Evolutionary conservation across 1,139 yeast species (phyloP).

Genomic region (Kodamaea alishanica): DNA sequence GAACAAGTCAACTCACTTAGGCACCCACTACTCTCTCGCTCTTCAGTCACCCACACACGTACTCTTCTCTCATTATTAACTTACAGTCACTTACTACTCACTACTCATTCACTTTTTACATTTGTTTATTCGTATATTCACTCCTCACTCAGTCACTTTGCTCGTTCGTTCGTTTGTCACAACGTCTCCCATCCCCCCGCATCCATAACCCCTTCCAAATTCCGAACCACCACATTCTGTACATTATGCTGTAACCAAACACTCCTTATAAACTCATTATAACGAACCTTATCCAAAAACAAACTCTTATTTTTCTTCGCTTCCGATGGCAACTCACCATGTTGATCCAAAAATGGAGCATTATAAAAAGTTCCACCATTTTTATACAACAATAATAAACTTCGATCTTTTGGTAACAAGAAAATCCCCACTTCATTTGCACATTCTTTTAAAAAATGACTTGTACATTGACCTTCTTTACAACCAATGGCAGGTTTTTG

Average conservation of each 20-base stretch:
- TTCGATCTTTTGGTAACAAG: constrained; percentile 69
- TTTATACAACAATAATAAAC: constrained; percentile 62
- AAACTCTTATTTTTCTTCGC: constrained; percentile 71
- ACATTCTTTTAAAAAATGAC: constrained; percentile 64
- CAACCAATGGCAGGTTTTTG: constrained; percentile 57
- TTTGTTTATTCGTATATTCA: neutral
- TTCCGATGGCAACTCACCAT: constrained; percentile 83
- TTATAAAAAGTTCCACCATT: constrained; percentile 79
- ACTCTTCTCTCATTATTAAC: too few species aligned
- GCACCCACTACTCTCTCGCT: too few species aligned
- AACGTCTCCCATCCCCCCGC: constrained; percentile 96
- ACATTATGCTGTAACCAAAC: constrained; percentile 81
- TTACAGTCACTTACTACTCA: neutral
- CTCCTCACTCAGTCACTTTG: neutral
- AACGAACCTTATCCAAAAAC: constrained; percentile 58
- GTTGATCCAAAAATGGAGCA: constrained; percentile 82
- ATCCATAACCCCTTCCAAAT: constrained; percentile 73
- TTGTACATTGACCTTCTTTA: constrained; percentile 62
- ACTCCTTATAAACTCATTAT: constrained; percentile 61
- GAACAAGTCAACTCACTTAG: too few species aligned
- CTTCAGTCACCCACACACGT: too few species aligned
- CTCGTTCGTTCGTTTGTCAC: constrained; percentile 23
- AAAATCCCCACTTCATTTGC: constrained; percentile 72
- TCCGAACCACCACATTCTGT: constrained; percentile 73
- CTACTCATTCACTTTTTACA: neutral